phyloP scores from a whole-genome alignment of 805 yeast species.

The Clavispora vitiphila region DNA sequence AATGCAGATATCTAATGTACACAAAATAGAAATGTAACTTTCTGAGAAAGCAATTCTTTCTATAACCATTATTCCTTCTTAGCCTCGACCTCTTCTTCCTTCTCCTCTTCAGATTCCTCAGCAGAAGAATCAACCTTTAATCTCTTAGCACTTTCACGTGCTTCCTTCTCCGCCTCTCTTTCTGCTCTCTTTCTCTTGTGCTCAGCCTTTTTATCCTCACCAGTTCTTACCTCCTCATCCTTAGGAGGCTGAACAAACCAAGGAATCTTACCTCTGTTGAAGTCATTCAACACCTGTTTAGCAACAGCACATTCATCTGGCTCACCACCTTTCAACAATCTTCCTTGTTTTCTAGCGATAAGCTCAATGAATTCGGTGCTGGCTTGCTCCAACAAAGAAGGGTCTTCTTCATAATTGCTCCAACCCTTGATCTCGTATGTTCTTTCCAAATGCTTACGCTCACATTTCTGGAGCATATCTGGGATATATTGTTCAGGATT shows the following conservation, averaged over 20 bases:
- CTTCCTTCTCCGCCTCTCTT: conserved; percentile 33
- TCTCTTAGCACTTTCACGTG: conserved; percentile 21
- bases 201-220: conserved; percentile 51
- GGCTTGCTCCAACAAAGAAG: conserved; percentile 43
- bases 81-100: conserved; percentile 12
- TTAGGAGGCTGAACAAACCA: conserved; percentile 97
- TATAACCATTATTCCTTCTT: background rate
- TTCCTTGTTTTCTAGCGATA: conserved; percentile 88
- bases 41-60: background rate
- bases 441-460: conserved; percentile 85
- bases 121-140: conserved; percentile 19
- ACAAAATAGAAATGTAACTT: background rate
- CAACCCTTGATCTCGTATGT: conserved; percentile 94
- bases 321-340: conserved; percentile 94
- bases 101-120: conserved; percentile 16
- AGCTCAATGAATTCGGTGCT: conserved; percentile 74
- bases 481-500: conserved; percentile 95
- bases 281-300: conserved; percentile 84
- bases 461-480: conserved; percentile 77
- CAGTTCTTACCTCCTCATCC: conserved; percentile 53
- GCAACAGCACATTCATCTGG: conserved; percentile 94
- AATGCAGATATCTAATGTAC: conserved; percentile 12
- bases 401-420: conserved; percentile 44
- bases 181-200: conserved; percentile 51
- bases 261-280: conserved; percentile 95